These are phyloP conservation scores for Jamesozyma spencerorum DNA, from an alignment of 805 yeast species.

Conservation along the genomic window DNA sequence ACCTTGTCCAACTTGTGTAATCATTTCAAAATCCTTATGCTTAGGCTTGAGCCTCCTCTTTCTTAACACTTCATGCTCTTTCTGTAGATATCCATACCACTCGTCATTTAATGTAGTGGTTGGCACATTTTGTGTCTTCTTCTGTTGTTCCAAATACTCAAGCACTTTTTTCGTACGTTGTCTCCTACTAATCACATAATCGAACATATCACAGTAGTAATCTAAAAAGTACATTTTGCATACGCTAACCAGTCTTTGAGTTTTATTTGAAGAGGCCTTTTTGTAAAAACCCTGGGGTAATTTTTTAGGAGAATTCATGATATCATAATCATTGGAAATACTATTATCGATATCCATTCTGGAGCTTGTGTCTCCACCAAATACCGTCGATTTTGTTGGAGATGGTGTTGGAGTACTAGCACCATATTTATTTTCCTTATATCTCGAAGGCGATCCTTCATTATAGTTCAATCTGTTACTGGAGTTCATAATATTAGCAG, in stretches of 20 bases:
- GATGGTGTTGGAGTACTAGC: constrained; percentile 19
- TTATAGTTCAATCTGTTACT: constrained; percentile 2
- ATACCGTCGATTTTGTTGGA: constrained; percentile 24
- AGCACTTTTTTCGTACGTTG: constrained; percentile 70
- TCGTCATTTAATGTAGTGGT: constrained; percentile 39
- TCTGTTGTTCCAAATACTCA: constrained; percentile 37
- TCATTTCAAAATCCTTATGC: constrained; percentile 90
- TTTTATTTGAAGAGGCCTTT: constrained; percentile 62
- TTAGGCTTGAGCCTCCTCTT: constrained; percentile 86
- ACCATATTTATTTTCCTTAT: constrained; percentile 7
- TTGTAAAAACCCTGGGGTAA: constrained; percentile 39
- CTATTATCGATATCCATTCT: constrained; percentile 29
- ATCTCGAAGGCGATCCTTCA: constrained; percentile 16
- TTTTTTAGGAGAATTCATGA: constrained; percentile 30
- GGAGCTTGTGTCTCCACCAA: constrained; percentile 23
- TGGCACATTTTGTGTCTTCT: constrained; percentile 18
- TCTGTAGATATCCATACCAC: constrained; percentile 72
- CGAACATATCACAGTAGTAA: constrained; percentile 92
- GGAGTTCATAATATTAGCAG: constrained; percentile 1
- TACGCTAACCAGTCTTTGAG: constrained; percentile 79
- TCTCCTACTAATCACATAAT: constrained; percentile 79
- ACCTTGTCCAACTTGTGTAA: constrained; percentile 98
- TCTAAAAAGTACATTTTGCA: constrained; percentile 91
- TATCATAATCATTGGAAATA: constrained; percentile 16
- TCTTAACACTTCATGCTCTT: constrained; percentile 77